Evolutionary conservation across 2,329 filamentous ascomycete species (phyloP), one percentile per base, ranked within the genome.

Genomic region (Plectosphaerella plurivora): DNA sequence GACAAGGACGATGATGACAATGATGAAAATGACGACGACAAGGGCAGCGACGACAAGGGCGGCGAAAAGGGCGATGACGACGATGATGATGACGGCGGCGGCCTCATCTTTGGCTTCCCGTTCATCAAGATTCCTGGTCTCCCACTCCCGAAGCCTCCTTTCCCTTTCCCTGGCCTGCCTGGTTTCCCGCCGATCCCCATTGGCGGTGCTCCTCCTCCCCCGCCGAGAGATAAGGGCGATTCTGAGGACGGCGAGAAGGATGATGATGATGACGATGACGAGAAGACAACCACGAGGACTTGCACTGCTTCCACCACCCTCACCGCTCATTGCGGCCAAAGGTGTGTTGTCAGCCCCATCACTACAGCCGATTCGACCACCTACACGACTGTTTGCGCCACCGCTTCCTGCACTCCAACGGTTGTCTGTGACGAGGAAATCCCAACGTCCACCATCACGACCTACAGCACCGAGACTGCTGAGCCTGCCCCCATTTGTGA

Each of bases 21-120:
- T 10, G n/a, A 10, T 20, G 16, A 44, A 10, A 42, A 42, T n/a
- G 20, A 44, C 10, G 15, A 39, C 7, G 16, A 18, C 41, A 44
- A 16, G n/a, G 41, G 41, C 41, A 20, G n/a, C 41, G 41, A 18
- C 41, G 47, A 56, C n/a, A 52, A 55, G 53, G 62, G 67, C 5
- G 59, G 61, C 5, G 56, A 60, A 39, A 63, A 71, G 42, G 61
- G 68, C 53, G 68, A 72, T 33, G 28, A 33, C 11, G 28, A 33
- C 28, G 28, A 33, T 12, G 28, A 33, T 8, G 28, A 33, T 33
- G 28, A 8, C 28, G 28, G 28, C 28, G 8, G 8, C 11, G 28
- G 28, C 28, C 8, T 33, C 28, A 33, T 33, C 11, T 12, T 33
- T 8, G 28, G 28, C 28, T 33, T 33, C 28, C 28, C 28, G 28